Base-by-base conservation (phyloP, 306 rosid species). In the Quercus berberidifolia region DNA sequence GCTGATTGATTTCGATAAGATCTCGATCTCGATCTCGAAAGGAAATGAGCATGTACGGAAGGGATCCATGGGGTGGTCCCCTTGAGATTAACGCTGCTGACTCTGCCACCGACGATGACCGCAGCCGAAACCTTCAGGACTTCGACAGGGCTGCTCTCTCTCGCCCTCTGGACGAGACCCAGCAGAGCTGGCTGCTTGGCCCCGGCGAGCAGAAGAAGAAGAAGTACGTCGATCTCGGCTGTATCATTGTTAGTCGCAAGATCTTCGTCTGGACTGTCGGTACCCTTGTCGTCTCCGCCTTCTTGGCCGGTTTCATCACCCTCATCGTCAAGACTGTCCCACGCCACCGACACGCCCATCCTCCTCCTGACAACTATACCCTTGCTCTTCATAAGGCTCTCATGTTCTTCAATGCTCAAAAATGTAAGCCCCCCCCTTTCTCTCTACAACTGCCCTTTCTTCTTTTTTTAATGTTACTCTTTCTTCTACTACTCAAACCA, bases 31-130 rank as follows among this genome's bases (percentile, higher is more conserved):
- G 43, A 38, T 38, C 46, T 49, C 4, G 4, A 11, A 14, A 28
- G 10, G 8, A 17, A 11, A 56, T 30, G 68, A 89, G 85, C 17
- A 92, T 95, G 98, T 93, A 91, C 89, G 98, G 97, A 1, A 86
- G 99, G 82, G 98, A 96, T 86, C 98, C 99, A 1, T 96, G 99
- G 99, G 99, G 99, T 3, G 98, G 98, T 0, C 98, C 99, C 9
- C 68, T 96, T 71, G 99, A 96, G 90, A 93, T 96, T n/a, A 87
- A 95, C 81, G 83, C 95, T 2, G 93, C 93, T 1, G 99, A 96
- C 71, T 93, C 97, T 0, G 94, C 99, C 74, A 93, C 94, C 77
- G 98, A 96, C 84, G 99, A 96, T 52, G 99, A 96, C 21, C 92
- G 98, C 59, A 93, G 99, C 86, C 91, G 98, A 19, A 96, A 96